These are phyloP conservation scores for Backusella australiensis DNA, from an alignment of 192 early-diverging fungal genomes.

Conservation along the genomic window DNA sequence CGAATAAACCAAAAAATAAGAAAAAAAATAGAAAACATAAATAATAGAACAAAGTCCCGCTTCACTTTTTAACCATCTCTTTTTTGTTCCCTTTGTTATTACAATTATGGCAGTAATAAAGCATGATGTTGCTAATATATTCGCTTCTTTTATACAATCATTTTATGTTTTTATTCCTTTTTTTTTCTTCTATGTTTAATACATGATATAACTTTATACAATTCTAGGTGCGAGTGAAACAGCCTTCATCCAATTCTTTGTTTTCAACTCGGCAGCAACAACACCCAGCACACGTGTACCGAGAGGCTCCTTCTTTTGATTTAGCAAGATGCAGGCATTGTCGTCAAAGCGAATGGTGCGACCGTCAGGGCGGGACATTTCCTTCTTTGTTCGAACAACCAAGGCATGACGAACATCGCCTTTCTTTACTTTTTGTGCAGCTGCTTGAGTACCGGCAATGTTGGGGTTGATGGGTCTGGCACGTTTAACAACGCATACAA, in stretches of 20 bases:
- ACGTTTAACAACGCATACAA: conserved; percentile 94
- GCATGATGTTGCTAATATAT: background rate
- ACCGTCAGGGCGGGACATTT: conserved; percentile 87
- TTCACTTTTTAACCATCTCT: too few relatives aligned
- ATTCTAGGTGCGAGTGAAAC: conserved; percentile 90
- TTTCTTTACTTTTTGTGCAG: conserved; percentile 77
- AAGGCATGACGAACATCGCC: conserved; percentile 92
- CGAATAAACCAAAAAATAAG: background rate
- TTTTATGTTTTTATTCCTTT: background rate
- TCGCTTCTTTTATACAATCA: background rate
- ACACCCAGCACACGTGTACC: conserved; percentile 92
- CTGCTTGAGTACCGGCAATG: conserved; percentile 50
- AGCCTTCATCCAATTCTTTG: conserved; percentile 96
- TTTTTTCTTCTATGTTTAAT: background rate
- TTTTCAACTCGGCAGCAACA: conserved; percentile 83
- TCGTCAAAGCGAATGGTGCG: conserved; percentile 93
- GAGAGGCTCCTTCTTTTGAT: conserved; percentile 90
- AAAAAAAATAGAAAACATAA: conserved; percentile 1
- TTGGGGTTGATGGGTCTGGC: conserved; percentile 73
- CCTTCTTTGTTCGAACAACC: conserved; percentile 88
- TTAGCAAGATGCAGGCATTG: conserved; percentile 94
- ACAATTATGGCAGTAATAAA: too few relatives aligned
- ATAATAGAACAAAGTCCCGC: background rate
- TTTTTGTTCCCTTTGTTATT: too few relatives aligned
- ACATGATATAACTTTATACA: conserved; percentile 48